phyloP scores from a whole-genome alignment of 1,139 yeast genomes.

The Pichia sp. region DNA sequence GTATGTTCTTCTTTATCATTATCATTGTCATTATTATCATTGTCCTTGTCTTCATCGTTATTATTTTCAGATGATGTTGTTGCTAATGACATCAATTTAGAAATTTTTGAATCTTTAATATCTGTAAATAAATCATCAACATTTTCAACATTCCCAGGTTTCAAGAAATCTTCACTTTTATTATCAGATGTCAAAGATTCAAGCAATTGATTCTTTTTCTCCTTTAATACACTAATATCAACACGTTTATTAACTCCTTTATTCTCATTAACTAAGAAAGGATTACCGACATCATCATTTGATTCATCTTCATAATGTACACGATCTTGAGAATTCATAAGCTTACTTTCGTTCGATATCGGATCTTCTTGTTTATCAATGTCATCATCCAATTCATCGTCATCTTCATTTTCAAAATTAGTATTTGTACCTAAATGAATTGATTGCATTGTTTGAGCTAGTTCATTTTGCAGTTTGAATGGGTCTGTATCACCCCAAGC shows the following conservation, averaged over 20 bases:
- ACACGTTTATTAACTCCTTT: background rate
- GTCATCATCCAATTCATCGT: slow-evolving; percentile 2
- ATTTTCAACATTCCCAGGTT: slow-evolving; percentile 3
- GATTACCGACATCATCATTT: slow-evolving; percentile 10
- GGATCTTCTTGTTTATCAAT: slow-evolving; percentile 1
- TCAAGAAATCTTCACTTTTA: slow-evolving; percentile 7
- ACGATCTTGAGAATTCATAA: background rate
- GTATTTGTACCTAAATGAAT: slow-evolving; percentile 13
- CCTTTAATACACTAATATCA: slow-evolving; percentile 23
- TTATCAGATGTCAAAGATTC: slow-evolving; percentile 26
- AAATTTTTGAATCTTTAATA: background rate
- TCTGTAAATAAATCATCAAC: background rate
- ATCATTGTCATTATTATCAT: slow-evolving; percentile 4
- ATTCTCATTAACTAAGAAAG: slow-evolving; percentile 17
- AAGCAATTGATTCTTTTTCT: slow-evolving; percentile 25
- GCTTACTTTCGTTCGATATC: no score
- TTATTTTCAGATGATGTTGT: background rate
- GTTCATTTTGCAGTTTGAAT: slow-evolving; percentile 22
- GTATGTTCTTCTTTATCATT: no score
- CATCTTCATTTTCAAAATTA: slow-evolving; percentile 4
- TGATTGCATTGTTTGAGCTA: slow-evolving; percentile 25
- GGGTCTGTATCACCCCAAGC: slow-evolving; percentile 12
- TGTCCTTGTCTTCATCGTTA: background rate
- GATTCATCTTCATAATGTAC: slow-evolving; percentile 12
- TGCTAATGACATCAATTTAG: background rate